Evolutionary conservation across 805 yeast species (phyloP), one percentile per base, ranked within the genome.

Genomic region (Yarrowia sp.): DNA sequence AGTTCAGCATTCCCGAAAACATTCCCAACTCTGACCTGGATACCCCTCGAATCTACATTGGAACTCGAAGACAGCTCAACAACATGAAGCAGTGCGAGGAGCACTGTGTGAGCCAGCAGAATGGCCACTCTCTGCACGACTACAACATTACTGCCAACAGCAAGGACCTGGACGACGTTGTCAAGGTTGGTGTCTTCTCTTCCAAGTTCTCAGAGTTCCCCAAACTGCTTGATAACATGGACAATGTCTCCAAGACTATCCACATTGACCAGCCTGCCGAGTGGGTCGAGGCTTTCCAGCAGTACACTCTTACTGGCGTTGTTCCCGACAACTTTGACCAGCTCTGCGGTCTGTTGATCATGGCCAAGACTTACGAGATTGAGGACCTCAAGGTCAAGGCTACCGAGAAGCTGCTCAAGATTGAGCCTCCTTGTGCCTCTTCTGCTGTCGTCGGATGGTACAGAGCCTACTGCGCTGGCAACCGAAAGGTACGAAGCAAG

Each of bases 41-140:
- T 24, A 61, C 66, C 12, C 66, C 66, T 13, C 34, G 66, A 61
- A 61, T 61, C 53, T 61, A 46, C 55, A 61, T 61, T 61, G 66
- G 66, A 2, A 46, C 66, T 9, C 30, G 66, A 47, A 17, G 66
- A 20, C 66, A 61, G 44, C 66, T 61, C 46, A 61, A 44, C 53
- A 47, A 20, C 55, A 61, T 61, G 66, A 36, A 39, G 39, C 53
- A 24, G 20, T 61, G 66, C 38, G 66, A 46, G 43, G 53, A 46
- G 13, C 66, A 61, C 15, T 44, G 66, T 20, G 43, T 43, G 30
- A 33, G 39, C n/a, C 33, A 34, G 34, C 33, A 30, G 17, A 34
- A 55, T 12, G 61, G 61, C 20, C 39, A 43, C 19, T 42, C 49
- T 17, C 52, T 58, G 12, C 52, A 58, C 17, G 65, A 44, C 24